Base-by-base conservation (phyloP, 352 stramenopile species). In the Peronospora farinosa region DNA sequence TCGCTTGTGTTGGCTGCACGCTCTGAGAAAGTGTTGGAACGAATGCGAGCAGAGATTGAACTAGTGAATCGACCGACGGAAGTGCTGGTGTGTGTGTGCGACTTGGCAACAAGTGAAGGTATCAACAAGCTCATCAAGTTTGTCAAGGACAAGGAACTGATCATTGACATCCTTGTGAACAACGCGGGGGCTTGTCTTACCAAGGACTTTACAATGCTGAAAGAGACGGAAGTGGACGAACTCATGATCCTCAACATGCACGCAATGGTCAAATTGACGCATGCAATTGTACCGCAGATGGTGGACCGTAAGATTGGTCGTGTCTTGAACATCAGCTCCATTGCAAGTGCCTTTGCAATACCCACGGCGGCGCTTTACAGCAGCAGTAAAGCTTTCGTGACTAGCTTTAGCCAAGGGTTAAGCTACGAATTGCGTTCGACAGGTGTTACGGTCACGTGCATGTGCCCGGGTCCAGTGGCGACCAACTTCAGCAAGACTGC, bases 131-230 rank as follows among this genome's bases (percentile, higher is more conserved):
- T 92, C 11, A 40, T 86, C 6, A 49, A 65, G n/a, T 79, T 79
- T 33, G 52, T 91, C 7, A 50, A 64, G 21, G 54, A 78, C 31
- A 76, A 85, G 41, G 59, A 85, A 19, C 43, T 88, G 13, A 50
- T 85, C 15, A 60, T 95, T 40, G 84, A 95, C 40, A 84, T 96
- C 32, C 69, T 96, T 5, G 60, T 96, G 33, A 95, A 95, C 63
- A 92, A 91, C 46, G 84, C 75, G 2, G 74, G 78, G 4, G 58
- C 65, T 0, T 67, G 69, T 23, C 25, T 75, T 7, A 61, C 54
- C 10, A 67, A 74, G 19, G 51, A 63, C 37, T 88, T 92, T 44
- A 55, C 62, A 1, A 46, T 72, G 40, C 38, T 81, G 4, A 63
- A 62, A 8, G 37, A 53, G 11, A 57, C 63, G 25, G 42, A 78